A percentile compares a stretch with the other conserved stretches of the same genome.
phyloP scores from a whole-genome alignment of 345 rosid species.

The Pseudoturritis turrita region DNA sequence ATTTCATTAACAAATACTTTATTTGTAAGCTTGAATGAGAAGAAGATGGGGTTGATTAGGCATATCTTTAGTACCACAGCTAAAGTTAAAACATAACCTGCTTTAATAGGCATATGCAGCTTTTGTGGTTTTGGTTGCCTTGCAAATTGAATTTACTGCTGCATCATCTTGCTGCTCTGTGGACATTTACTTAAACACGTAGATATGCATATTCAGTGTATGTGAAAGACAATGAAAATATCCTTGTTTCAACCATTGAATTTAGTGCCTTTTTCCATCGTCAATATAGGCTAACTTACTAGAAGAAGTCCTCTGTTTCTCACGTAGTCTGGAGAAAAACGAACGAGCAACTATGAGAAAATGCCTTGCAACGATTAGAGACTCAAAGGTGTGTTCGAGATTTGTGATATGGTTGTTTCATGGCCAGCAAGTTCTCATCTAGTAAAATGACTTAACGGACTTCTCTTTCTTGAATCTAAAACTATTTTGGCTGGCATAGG shows the following conservation, averaged over 20 bases:
- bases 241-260: neutral
- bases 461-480: constrained; percentile 5
- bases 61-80: neutral
- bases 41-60: neutral
- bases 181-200: neutral
- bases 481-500: constrained; percentile 45
- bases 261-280: neutral
- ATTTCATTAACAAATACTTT: neutral
- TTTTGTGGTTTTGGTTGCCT: neutral
- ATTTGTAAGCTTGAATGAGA: neutral
- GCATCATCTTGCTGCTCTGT: neutral
- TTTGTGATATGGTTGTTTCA: constrained; percentile 18
- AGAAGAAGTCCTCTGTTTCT: constrained; percentile 70
- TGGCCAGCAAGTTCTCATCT: neutral
- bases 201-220: constrained; percentile 1
- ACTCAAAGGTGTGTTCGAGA: constrained; percentile 52
- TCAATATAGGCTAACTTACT: constrained; percentile 63
- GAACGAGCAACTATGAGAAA: constrained; percentile 52
- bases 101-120: neutral
- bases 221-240: neutral
- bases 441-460: constrained; percentile 4
- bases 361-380: constrained; percentile 68
- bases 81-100: neutral
- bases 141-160: neutral
- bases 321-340: constrained; percentile 38